Evolutionary conservation across 2,329 filamentous ascomycete species (phyloP), one percentile per base, ranked within the genome.

Genomic region (Clonostachys rosea): DNA sequence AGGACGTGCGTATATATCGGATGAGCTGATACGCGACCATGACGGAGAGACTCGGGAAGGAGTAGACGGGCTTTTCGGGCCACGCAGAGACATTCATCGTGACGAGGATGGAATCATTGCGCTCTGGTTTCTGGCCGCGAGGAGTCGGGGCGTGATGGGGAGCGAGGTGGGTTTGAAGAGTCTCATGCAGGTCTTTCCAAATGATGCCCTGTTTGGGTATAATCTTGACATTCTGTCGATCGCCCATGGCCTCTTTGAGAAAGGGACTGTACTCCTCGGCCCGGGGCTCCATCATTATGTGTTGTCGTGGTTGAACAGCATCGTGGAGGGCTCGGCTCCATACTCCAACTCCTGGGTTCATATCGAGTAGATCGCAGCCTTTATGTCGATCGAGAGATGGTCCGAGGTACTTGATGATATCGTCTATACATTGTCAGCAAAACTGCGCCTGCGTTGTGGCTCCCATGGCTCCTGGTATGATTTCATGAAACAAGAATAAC

Each of bases 321-420:
- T 89, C 75, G 60, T 96, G 83, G 1, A 97, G 71, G 57, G 86
- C 88, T 30, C 73, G 72, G 34, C 91, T 95, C 81, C 87, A 94
- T 3, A 95, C 46, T 9, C 91, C 89, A 2, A 71, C 70, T 13
- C 91, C 91, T 0, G 92, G 92, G 62, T 91, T 89, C 47, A 96
- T 71, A 60, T 97, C 92, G 56, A 99, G 72, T 41, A 97, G 77
- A 57, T 95, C 91, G 66, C 91, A 91, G 46, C 89, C 88, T 44
- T 74, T 70, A 63, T 94, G 85, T 41, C 81, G 78, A 34, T 81
- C 69, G 16, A 97, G 75, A 4, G 82, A 83, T 1, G 79, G 76
- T 3, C 78, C 81, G n/a, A 95, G 68, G 50, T 88, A 88, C 7
- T 79, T 62, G 42, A 95, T 56, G 13, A 87, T 70, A 56, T 92